Base-by-base conservation (phyloP, 2,329 filamentous ascomycete species). In the Cladosporium austrohemisphaericum region DNA sequence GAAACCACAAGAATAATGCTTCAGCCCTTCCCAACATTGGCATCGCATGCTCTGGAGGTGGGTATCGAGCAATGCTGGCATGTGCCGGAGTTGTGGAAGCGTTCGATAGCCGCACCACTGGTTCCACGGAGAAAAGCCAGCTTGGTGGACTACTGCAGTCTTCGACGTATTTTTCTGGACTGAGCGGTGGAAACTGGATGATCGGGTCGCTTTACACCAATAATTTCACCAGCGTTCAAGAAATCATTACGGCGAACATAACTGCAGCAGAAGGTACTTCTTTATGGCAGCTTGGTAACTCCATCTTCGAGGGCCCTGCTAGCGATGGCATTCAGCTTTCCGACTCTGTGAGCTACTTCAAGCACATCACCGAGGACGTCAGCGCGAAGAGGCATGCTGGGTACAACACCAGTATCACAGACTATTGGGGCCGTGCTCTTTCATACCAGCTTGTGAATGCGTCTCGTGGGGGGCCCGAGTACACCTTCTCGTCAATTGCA, bases 161-260 rank as follows among this genome's bases (percentile, higher is more conserved):
- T 2, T 70, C 87, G 0, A 94, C 88, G 0, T 95, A 95, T 63
- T 66, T 94, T 13, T 77, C 88, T 2, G 89, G 88, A 6, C 74
- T 95, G 3, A 92, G 86, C 6, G 89, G 90, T 25, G 89, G 89
- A 48, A 81, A 83, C 43, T 95, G 90, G 89, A 74, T 94, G 16
- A 79, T 94, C 4, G 87, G 88, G n/a, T 88, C 85, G 49, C 72
- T 95, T 7, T 90, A 80, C 52, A 73, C 81, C 59, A 83, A 84
- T 65, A 94, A 94, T 71, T 94, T 89, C 65, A 85, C 83, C 8
- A 81, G 83, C 0, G 77, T 91, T 3, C 68, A 78, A 40, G 65
- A 68, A 53, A 75, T 88, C 43, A 68, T 79, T 43, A 70, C 76
- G 6, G 52, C 62, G 3, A 71, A 70, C 5, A 68, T 69, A 8